Percentiles rank a stretch among this genome's conserved stretches.
These are phyloP conservation scores for Ilex aquifolium DNA, from an alignment of 257 asterid species.

Conservation along the genomic window DNA sequence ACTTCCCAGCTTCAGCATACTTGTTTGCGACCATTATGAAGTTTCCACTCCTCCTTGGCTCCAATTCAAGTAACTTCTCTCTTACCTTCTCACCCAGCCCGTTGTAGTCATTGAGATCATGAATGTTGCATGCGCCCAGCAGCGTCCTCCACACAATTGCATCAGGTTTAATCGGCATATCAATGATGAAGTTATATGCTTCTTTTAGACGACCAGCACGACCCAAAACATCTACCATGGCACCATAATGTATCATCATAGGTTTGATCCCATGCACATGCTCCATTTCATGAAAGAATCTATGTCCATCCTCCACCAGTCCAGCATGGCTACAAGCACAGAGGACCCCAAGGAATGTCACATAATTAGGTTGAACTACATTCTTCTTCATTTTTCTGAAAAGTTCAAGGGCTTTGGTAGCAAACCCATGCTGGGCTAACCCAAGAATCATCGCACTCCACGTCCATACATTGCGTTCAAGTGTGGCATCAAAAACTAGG, in stretches of 20 bases:
- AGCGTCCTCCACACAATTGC: slow-evolving; percentile 68
- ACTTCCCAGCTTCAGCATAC: slow-evolving; percentile 54
- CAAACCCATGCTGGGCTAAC: slow-evolving; percentile 70
- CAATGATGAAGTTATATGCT: slow-evolving; percentile 43
- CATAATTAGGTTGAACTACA: slow-evolving; percentile 48
- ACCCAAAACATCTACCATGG: slow-evolving; percentile 68
- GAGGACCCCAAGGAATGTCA: slow-evolving; percentile 73
- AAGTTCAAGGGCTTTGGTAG: slow-evolving; percentile 36
- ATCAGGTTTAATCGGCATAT: slow-evolving; percentile 63
- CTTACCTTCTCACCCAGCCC: slow-evolving; percentile 56
- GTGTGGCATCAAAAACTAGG: slow-evolving; percentile 44
- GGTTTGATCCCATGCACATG: slow-evolving; percentile 47
- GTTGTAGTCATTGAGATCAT: slow-evolving; percentile 37
- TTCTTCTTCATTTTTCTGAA: slow-evolving; percentile 38
- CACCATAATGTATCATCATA: slow-evolving; percentile 53
- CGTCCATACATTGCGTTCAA: slow-evolving; percentile 58
- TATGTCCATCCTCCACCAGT: slow-evolving; percentile 43
- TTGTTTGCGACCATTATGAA: slow-evolving; percentile 65
- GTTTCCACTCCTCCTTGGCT: slow-evolving; percentile 75
- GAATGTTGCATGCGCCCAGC: slow-evolving; percentile 68
- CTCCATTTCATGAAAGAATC: slow-evolving; percentile 53
- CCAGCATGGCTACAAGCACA: slow-evolving; percentile 84
- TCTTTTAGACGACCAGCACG: slow-evolving; percentile 65
- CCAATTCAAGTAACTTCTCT: slow-evolving; percentile 39
- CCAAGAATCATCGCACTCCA: slow-evolving; percentile 86